Base-by-base conservation (phyloP, 2,329 filamentous ascomycete species). In the Tolypocladium amazonense region DNA sequence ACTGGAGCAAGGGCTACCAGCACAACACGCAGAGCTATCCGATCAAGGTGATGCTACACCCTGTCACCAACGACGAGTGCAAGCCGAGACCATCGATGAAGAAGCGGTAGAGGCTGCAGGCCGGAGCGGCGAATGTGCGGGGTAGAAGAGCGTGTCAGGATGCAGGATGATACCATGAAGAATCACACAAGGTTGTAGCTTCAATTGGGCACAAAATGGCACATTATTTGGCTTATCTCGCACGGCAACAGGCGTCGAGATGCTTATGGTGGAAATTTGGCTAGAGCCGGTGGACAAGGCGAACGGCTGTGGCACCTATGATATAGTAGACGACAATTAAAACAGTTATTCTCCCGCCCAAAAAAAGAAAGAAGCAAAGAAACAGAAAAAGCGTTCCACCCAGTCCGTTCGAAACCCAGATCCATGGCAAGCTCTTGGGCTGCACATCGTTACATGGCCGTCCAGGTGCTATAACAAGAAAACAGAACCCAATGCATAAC, bases 1-100 rank as follows among this genome's bases (percentile, higher is more conserved):
- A 99, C 77, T 99, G 94, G 94, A 92, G 89, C 77, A 97, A 99
- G 79, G 94, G 94, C 20, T 97, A 93, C 77, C 85, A 89, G 64
- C 84, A 81, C 65, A 97, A 97, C 76, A 94, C 80, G 33, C 85
- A 86, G 60, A 82, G 81, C 65, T 86, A 85, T 62, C 85, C 89
- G 11, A 89, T 85, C 73, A 94, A 94, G 77, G 87, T 94, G 58
- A 92, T 92, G 87, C 80, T 96, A 71, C 90, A 95, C 71, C 87
- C 89, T 1, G 84, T 95, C 15, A 78, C 78, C 63, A 73, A 74
- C 45, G 83, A 86, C 59, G 83, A 86, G 71, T 85, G 82, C 75
- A 86, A 85, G 75, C 82, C 83, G 33, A 73, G 82, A n/a, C 80
- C 81, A 20, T 80, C 75, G 43, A 75, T 79, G 55, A 85, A 85